Evolutionary conservation across 768 basidiomycete species (phyloP).

Genomic region (Lepiota subincarnata): DNA sequence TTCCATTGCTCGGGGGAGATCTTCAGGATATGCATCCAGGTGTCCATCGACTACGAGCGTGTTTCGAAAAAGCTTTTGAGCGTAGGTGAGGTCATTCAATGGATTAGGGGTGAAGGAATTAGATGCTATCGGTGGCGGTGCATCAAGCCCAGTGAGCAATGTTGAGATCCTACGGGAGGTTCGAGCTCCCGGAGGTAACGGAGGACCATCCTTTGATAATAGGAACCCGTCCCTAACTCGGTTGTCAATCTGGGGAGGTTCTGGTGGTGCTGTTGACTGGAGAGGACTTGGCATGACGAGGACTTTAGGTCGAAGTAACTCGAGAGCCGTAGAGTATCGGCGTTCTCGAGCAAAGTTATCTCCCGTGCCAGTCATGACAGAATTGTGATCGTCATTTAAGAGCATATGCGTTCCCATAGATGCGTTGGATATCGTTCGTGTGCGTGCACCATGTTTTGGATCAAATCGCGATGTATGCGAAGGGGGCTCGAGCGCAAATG

Average conservation of each 20-base stretch:
- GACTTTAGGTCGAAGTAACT: constrained; percentile 85
- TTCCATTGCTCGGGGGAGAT: constrained; percentile 65
- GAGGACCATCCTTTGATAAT: constrained; percentile 64
- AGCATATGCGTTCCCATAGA: constrained; percentile 65
- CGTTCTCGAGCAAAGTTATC: constrained; percentile 41
- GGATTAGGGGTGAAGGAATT: constrained; percentile 79
- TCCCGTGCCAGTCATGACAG: constrained; percentile 31
- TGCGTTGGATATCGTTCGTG: constrained; percentile 58
- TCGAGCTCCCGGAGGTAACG: constrained; percentile 71
- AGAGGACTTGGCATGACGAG: constrained; percentile 92
- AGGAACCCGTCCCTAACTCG: constrained; percentile 56
- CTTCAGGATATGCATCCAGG: constrained; percentile 55
- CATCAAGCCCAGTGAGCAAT: constrained; percentile 23
- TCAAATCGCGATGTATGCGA: constrained; percentile 72
- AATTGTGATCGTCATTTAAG: constrained; percentile 42
- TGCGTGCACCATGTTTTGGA: constrained; percentile 62
- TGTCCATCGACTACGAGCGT: constrained; percentile 69
- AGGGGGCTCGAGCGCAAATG: constrained; percentile 66
- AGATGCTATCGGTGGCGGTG: constrained; percentile 40
- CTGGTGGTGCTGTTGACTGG: constrained; percentile 40
- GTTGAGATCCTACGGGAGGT: constrained; percentile 48
- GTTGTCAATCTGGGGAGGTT: constrained; percentile 29
- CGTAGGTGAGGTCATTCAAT: constrained; percentile 64
- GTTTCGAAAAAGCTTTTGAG: constrained; percentile 85
- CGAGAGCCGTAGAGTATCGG: constrained; percentile 61